A percentile compares a stretch with the other conserved stretches of the same genome.
phyloP scores from a whole-genome alignment of 371 early-diverging fungal genomes.

The Capniomyces stellatus region DNA sequence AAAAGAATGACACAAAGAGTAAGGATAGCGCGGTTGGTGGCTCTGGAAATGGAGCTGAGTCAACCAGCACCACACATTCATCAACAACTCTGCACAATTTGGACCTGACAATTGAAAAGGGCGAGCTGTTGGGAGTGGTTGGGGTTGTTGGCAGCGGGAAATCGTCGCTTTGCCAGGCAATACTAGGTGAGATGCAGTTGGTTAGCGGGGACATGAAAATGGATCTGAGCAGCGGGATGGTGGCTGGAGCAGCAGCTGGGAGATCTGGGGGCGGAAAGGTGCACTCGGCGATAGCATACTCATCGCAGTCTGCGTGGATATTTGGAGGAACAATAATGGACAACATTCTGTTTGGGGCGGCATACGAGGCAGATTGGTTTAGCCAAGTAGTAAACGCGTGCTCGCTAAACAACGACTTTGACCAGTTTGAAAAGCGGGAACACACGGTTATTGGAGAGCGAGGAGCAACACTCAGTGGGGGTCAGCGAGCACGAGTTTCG shows the following conservation, averaged over 20 bases:
- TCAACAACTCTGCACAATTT: no score
- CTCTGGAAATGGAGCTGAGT: no score
- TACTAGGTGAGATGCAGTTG: conserved; percentile 85
- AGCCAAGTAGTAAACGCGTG: conserved; percentile 40
- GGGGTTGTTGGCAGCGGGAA: conserved; percentile 88
- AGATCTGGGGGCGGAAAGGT: background rate
- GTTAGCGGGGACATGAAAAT: conserved; percentile 14
- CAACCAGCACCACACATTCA: no score
- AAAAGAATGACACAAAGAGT: no score
- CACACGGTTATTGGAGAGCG: conserved; percentile 26
- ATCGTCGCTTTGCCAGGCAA: conserved; percentile 65
- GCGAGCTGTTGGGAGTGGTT: conserved; percentile 53
- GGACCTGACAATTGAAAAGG: conserved; percentile 37
- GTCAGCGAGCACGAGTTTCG: conserved; percentile 32
- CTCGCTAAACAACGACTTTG: conserved; percentile 48
- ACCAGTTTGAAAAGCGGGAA: conserved; percentile 56
- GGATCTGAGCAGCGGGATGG: background rate
- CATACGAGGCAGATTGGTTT: conserved; percentile 41
- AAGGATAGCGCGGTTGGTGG: no score
- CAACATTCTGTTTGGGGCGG: conserved; percentile 39
- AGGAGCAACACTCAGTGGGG: conserved; percentile 35
- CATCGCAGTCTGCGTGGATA: conserved; percentile 52
- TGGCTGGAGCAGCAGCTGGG: background rate
- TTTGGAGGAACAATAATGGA: conserved; percentile 11
- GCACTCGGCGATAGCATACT: background rate